Evolutionary conservation across 148 eudicot genomes (phyloP).

Genomic region (Diospyros kaki): DNA sequence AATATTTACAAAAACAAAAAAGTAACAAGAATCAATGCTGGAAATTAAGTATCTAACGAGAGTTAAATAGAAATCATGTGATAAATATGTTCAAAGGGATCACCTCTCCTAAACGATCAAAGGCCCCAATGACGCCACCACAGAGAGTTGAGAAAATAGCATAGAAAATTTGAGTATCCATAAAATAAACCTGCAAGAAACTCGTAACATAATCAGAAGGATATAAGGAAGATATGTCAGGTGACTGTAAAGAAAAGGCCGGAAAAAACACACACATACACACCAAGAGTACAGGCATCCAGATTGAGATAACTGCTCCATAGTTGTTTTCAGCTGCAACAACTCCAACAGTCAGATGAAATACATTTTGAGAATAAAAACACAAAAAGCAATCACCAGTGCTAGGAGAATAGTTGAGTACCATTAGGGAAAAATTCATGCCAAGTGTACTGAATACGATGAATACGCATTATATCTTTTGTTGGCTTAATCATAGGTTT

Average conservation of each 20-base stretch:
- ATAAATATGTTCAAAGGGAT: constrained; percentile 4
- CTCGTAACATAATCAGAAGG: not conserved
- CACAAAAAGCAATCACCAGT: constrained; percentile 1
- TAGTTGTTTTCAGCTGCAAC: constrained; percentile 63
- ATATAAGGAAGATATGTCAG: not conserved
- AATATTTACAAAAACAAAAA: constrained; percentile 3
- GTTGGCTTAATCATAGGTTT: constrained; percentile 83
- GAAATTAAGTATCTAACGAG: not conserved
- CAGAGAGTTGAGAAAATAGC: constrained; percentile 74
- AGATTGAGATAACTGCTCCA: constrained; percentile 76
- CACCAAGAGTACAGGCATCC: constrained; percentile 93
- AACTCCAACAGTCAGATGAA: constrained; percentile 20
- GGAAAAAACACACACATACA: constrained; percentile 21
- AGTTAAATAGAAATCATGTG: not conserved
- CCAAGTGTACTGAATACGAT: constrained; percentile 62
- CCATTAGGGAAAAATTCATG: constrained; percentile 89
- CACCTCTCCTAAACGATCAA: constrained; percentile 96
- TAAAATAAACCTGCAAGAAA: constrained; percentile 77
- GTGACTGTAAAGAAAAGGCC: constrained; percentile 7
- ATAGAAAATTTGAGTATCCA: constrained; percentile 96
- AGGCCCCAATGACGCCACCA: constrained; percentile 91
- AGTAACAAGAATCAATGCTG: constrained; percentile 3
- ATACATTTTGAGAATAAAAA: constrained; percentile 8
- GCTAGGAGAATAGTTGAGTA: constrained; percentile 22
- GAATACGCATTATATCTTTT: constrained; percentile 64